Base-by-base conservation (phyloP, 441 rosid genomes). In the Brassica balearica region DNA sequence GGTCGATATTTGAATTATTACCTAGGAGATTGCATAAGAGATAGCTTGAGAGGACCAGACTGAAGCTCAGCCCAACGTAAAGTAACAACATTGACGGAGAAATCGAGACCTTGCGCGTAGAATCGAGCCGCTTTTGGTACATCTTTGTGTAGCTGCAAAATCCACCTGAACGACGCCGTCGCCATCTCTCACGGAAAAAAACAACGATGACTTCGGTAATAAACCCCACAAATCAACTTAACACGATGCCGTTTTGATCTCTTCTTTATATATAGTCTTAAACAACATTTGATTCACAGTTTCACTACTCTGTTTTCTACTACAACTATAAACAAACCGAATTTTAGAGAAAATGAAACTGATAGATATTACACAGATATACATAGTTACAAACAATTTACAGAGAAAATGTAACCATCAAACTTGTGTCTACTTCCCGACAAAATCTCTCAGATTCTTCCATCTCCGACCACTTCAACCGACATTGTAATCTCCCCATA, bases 11-110 rank as follows among this genome's bases (percentile, higher is more conserved):
- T 36, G 7, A 20, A 32, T 7, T 2, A 17, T 0, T 10, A 94
- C 97, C 86, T 79, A 4, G 95, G 88, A 59, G 88, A 86, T 71
- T 90, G 93, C 91, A 92, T 83, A 20, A 90, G 88, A 41, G 94
- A 91, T 34, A 92, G 91, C 80, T 86, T 92, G 58, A 92, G 90
- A 29, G 94, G 83, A 65, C 94, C 96, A n/a, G 94, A 89, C 17
- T 92, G 88, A 34, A 91, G 94, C 77, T 96, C 97, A 3, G 96
- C 97, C 96, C 94, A 96, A 17, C 94, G 93, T 53, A 85, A 90
- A 10, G 97, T 89, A 72, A 93, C 92, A 20, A 92, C 90, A 51
- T 88, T 88, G 69, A 92, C 88, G 4, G 95, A 84, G 80, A 92
- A 87, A 69, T 88, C 93, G 9, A 96, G 88, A 34, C 98, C 97